phyloP scores from a whole-genome alignment of 139 green algal species.

The Auxenochlorella pyrenoidosa region DNA sequence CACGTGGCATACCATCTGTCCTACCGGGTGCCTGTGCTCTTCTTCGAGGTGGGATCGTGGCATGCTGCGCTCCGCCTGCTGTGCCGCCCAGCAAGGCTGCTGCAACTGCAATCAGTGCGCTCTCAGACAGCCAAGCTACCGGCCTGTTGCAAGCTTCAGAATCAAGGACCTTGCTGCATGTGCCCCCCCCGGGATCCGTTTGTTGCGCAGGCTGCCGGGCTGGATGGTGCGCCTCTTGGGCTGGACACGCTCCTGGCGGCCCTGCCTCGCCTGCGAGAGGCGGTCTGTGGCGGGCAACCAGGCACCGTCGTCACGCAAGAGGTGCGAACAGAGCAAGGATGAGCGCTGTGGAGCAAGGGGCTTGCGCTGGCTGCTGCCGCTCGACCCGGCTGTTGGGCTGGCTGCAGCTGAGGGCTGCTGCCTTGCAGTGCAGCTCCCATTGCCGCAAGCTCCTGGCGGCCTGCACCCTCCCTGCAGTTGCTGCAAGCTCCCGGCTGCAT shows the following conservation, averaged over 20 bases:
- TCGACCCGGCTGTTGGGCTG: background rate
- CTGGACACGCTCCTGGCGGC: background rate
- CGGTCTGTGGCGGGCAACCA: background rate
- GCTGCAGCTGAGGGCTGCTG: no score
- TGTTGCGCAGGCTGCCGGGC: background rate
- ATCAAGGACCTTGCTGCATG: no score
- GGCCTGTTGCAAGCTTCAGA: no score
- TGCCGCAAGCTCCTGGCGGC: no score
- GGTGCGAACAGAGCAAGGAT: background rate
- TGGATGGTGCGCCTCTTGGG: background rate
- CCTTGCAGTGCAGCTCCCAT: no score
- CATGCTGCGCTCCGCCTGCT: no score
- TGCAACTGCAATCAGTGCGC: no score
- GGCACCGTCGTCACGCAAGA: constrained; percentile 20
- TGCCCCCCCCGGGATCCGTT: no score
- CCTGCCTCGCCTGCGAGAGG: background rate
- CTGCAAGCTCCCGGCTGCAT: no score
- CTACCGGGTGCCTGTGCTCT: constrained; percentile 55
- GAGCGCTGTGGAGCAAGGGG: background rate
- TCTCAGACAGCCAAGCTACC: no score
- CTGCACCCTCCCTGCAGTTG: no score
- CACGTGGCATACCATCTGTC: constrained; percentile 56
- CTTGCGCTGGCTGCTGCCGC: background rate
- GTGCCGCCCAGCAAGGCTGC: background rate
- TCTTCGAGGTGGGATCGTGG: constrained; percentile 24